Base-by-base conservation (phyloP, 2,329 filamentous ascomycete genomes). In the Talaromyces sp. region DNA sequence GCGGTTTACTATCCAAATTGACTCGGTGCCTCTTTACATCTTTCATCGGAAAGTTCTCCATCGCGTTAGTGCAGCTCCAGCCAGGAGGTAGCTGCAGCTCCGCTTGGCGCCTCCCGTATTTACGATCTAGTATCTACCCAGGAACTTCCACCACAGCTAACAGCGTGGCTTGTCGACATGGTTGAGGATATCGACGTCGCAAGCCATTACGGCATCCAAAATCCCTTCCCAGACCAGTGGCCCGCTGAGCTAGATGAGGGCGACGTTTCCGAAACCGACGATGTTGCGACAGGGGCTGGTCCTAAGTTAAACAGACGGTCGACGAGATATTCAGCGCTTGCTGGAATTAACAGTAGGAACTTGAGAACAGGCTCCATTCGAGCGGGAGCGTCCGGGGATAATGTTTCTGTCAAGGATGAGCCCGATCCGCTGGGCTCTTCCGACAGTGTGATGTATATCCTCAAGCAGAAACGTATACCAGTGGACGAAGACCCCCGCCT, bases 381-480 rank as follows among this genome's bases (percentile, higher is more conserved):
- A 73, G 87, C 85, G 2, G 85, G 85, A 59, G 41, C 37, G 4
- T 89, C 89, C 35, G 83, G 89, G 54, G 90, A 91, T 68, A 95
- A 88, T 71, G 79, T 94, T 67, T 91, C 96, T 35, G 91, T 95
- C 74, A 90, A 90, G 74, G 95, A 99, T 75, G 96, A 99, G 77
- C 87, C 92, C 1, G 95, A 99, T 79, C 93, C 95, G 4, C 79
- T 99, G 62, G 95, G 95, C n/a, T 88, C 88, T 61, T 88, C 90
- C 1, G 90, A 94, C 64, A 97, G 92, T 74, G 93, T 99, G 8
- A 88, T 97, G 62, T 85, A 89, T 71, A 87, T 92, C 43, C 79
- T 99, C 72, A 89, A 90, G 73, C 85, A 89, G 69, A 82, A 90
- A 68, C 93, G 93, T 1, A 77, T 97, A 48, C 88, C 90, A 0